phyloP scores from a whole-genome alignment of 768 basidiomycete species.

The Boletellus ananas region DNA sequence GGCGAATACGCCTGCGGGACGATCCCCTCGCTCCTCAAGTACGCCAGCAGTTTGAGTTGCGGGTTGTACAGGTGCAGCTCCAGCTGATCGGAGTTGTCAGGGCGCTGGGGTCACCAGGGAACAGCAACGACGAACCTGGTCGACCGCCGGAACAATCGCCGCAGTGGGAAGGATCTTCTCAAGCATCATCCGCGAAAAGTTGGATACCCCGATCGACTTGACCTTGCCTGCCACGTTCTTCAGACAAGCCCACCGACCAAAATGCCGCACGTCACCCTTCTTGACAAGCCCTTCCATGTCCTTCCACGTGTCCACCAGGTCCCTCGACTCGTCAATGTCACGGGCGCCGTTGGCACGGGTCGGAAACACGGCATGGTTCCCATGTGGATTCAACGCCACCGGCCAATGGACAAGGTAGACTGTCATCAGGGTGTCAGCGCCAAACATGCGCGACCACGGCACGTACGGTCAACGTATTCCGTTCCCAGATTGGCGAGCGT shows the following conservation, averaged over 20 bases:
- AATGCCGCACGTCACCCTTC: constrained; percentile 41
- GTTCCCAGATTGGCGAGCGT: constrained; percentile 76
- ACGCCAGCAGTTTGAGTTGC: constrained; percentile 62
- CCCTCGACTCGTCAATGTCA: constrained; percentile 65
- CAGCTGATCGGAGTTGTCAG: constrained; percentile 39
- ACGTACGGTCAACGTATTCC: constrained; percentile 78
- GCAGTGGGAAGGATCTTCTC: constrained; percentile 67
- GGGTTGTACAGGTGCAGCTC: constrained; percentile 75
- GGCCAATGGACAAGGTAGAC: constrained; percentile 83
- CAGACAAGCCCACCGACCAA: neutral
- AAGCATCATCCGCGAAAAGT: constrained; percentile 65
- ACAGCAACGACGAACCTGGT: constrained; percentile 51
- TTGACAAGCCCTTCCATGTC: constrained; percentile 74
- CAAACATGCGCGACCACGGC: neutral
- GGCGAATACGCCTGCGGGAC: constrained; percentile 79
- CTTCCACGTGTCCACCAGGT: constrained; percentile 73
- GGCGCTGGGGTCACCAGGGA: neutral
- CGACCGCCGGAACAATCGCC: constrained; percentile 64
- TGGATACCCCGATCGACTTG: constrained; percentile 67
- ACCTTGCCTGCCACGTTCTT: constrained; percentile 51
- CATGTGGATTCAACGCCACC: constrained; percentile 64
- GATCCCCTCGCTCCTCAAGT: constrained; percentile 62
- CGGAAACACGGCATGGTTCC: constrained; percentile 58
- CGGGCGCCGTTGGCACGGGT: constrained; percentile 58
- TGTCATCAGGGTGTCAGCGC: neutral